phyloP scores from a whole-genome alignment of 176 grass and related monocot genomes.

The Dactylis glomerata region DNA sequence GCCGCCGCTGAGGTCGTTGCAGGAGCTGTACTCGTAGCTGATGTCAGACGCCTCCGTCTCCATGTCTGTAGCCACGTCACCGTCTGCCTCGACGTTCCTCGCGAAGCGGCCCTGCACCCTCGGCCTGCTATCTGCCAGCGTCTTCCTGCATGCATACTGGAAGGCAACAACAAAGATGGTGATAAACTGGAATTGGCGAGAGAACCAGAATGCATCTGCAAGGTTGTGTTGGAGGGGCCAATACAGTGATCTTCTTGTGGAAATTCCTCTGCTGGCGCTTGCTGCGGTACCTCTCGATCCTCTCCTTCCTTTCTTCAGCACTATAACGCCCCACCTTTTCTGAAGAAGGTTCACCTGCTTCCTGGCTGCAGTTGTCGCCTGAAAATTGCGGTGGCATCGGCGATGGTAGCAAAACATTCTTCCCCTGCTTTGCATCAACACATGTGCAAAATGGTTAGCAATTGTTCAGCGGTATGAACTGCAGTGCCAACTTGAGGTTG shows the following conservation, averaged over 20 bases:
- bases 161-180: not conserved
- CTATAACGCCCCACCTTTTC: constrained; percentile 69
- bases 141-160: constrained; percentile 95
- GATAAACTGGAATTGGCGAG: not conserved
- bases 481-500: not conserved
- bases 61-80: constrained; percentile 6
- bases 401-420: not conserved
- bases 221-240: not conserved
- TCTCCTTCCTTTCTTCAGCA: constrained; percentile 74
- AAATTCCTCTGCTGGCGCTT: constrained; percentile 93
- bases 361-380: constrained; percentile 37
- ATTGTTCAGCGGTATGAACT: not conserved
- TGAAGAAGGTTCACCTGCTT: constrained; percentile 6
- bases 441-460: not conserved
- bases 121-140: constrained; percentile 81
- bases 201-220: not conserved
- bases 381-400: not conserved
- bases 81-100: constrained; percentile 54
- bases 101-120: constrained; percentile 87
- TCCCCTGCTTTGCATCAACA: constrained; percentile 46
- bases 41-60: constrained; percentile 16
- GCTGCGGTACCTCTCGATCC: constrained; percentile 69
- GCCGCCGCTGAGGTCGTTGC: constrained; percentile 1
- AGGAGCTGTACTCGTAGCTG: constrained; percentile 24
- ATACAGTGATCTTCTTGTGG: constrained; percentile 89